A percentile compares a stretch with the other conserved stretches of the same genome.
These are phyloP conservation scores for Pseudozyma sp. DNA, from an alignment of 1,284 basidiomycete genomes.

Conservation along the genomic window DNA sequence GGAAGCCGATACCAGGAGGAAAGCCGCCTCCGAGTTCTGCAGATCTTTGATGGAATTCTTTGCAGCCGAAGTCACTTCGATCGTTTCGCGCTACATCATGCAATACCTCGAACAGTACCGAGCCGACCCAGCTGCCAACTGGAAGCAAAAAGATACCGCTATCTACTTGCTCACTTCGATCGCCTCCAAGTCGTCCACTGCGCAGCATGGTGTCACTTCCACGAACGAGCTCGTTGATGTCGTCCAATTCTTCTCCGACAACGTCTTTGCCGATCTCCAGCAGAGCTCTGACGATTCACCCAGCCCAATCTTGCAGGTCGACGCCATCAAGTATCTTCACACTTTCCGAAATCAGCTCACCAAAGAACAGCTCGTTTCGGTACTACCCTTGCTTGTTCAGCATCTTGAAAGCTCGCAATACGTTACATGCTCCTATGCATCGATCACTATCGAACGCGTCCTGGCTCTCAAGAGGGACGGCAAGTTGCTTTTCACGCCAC, in stretches of 20 bases:
- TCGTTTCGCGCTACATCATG: slow-evolving; percentile 85
- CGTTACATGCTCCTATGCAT: slow-evolving; percentile 71
- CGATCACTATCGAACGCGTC: slow-evolving; percentile 71
- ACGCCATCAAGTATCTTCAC: slow-evolving; percentile 78
- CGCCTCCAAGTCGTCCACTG: slow-evolving; percentile 86
- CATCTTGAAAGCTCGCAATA: slow-evolving; percentile 75
- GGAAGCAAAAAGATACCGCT: slow-evolving; percentile 96
- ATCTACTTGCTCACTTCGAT: slow-evolving; percentile 92
- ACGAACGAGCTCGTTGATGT: slow-evolving; percentile 93
- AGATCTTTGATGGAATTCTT: slow-evolving; percentile 85
- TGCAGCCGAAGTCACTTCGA: slow-evolving; percentile 84
- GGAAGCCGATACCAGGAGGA: slow-evolving; percentile 81
- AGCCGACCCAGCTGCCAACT: slow-evolving; percentile 77
- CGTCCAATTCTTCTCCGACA: slow-evolving; percentile 92
- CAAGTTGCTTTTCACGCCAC: slow-evolving; percentile 77
- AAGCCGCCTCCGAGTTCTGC: slow-evolving; percentile 92
- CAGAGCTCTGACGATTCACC: slow-evolving; percentile 72
- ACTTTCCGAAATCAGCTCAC: slow-evolving; percentile 94
- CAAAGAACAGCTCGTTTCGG: slow-evolving; percentile 91
- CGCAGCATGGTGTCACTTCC: slow-evolving; percentile 81
- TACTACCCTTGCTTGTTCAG: slow-evolving; percentile 86
- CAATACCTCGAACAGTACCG: slow-evolving; percentile 77
- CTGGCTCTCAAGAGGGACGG: slow-evolving; percentile 81
- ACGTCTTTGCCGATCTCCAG: slow-evolving; percentile 89
- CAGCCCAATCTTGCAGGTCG: slow-evolving; percentile 88